phyloP scores from a whole-genome alignment of 306 rosid genomes.

The Ormosia semicastrata region DNA sequence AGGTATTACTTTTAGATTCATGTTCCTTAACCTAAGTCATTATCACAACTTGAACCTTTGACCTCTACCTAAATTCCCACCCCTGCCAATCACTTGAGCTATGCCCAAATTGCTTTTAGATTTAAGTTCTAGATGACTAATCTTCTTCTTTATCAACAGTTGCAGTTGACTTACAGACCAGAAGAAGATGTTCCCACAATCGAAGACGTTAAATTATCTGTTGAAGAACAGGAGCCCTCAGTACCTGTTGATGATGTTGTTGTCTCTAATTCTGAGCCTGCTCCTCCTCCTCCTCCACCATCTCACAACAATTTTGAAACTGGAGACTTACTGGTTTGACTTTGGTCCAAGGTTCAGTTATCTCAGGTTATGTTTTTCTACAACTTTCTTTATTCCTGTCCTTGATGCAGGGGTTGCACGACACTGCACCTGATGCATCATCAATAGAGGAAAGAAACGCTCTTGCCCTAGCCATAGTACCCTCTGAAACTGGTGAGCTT shows the following conservation, averaged over 20 bases:
- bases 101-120: neutral
- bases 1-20: neutral
- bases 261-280: constrained; percentile 44
- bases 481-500: constrained; percentile 55
- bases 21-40: neutral
- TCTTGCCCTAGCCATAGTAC: constrained; percentile 69
- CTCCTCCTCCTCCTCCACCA: constrained; percentile 43
- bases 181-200: constrained; percentile 52
- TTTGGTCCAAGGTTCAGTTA: neutral
- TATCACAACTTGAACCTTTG: neutral
- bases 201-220: constrained; percentile 49
- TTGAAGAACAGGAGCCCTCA: constrained; percentile 55
- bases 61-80: neutral
- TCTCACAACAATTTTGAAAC: constrained; percentile 45
- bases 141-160: constrained; percentile 49
- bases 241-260: constrained; percentile 37
- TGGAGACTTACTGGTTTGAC: constrained; percentile 71
- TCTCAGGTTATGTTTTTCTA: constrained; percentile 9
- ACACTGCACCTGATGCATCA: constrained; percentile 44
- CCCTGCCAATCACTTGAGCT: neutral
- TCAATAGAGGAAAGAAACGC: constrained; percentile 77
- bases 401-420: constrained; percentile 65
- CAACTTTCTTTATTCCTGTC: neutral
- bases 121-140: neutral
- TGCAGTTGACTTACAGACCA: constrained; percentile 71